phyloP scores from a whole-genome alignment of 768 basidiomycete species.

The Galerina marginata region DNA sequence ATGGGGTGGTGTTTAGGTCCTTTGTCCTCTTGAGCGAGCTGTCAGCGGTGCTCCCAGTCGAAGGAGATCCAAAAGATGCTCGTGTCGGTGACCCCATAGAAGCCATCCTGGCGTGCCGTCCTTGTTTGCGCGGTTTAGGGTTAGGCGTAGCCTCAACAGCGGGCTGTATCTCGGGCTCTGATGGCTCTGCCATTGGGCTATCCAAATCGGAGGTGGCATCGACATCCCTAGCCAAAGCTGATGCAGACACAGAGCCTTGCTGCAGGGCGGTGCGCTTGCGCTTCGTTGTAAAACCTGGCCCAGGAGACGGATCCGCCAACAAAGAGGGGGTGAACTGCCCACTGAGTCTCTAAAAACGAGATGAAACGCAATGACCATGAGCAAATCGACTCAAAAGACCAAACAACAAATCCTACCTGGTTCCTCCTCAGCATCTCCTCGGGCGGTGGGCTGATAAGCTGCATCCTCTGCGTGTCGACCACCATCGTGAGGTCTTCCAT shows the following conservation, averaged over 20 bases:
- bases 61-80: conserved; percentile 14
- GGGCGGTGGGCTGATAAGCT: conserved; percentile 65
- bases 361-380: not conserved
- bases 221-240: not conserved
- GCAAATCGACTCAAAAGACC: not conserved
- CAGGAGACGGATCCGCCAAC: conserved; percentile 20
- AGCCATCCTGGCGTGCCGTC: conserved; percentile 24
- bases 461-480: conserved; percentile 32
- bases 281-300: conserved; percentile 29
- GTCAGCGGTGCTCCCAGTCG: not conserved
- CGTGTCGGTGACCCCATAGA: conserved; percentile 35
- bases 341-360: conserved; percentile 8
- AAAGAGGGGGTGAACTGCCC: conserved; percentile 29
- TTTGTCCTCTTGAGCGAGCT: not conserved
- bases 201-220: not conserved
- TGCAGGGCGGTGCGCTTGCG: conserved; percentile 38
- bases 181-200: not conserved
- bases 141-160: conserved; percentile 57
- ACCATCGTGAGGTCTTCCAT: not conserved
- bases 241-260: conserved; percentile 1
- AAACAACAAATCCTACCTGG: conserved; percentile 23
- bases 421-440: conserved; percentile 54
- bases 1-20: conserved; percentile 18
- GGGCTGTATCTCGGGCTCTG: conserved; percentile 10
- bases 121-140: conserved; percentile 63